Conservation (phyloP, 2,329 filamentous ascomycete species). For the Emmonsiellopsis sp. region DNA sequence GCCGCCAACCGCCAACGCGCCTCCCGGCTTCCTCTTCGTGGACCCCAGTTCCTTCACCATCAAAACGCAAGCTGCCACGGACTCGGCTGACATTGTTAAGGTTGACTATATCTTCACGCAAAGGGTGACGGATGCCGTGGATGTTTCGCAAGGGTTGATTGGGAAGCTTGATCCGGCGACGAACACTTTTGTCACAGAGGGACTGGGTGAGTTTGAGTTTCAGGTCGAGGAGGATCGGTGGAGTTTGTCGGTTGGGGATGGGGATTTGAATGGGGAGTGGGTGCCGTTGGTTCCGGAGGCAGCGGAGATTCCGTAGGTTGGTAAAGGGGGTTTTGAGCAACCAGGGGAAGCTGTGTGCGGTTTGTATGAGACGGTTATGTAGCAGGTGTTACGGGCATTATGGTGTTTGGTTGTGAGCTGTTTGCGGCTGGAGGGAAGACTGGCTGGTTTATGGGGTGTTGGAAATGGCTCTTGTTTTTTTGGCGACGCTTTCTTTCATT, state of each 20-base stretch:
- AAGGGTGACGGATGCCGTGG: constrained; percentile 5
- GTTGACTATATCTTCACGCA: constrained; percentile 12
- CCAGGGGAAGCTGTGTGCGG: no score
- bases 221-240: constrained; percentile 12
- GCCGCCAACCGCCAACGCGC: constrained; percentile 1
- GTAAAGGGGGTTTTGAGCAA: no score
- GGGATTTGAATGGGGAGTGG: constrained; percentile 12
- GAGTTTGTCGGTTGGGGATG: constrained; percentile 5
- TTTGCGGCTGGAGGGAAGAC: no score
- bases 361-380: no score
- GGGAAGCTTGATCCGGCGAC: constrained; percentile 10
- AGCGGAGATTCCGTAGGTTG: neutral
- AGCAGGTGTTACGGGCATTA: no score
- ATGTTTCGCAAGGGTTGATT: constrained; percentile 4
- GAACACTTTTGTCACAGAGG: constrained; percentile 6
- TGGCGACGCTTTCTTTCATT: no score
- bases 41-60: constrained; percentile 10
- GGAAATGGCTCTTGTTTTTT: no score
- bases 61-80: constrained; percentile 1
- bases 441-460: no score
- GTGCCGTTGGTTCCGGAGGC: neutral
- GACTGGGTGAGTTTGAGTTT: constrained; percentile 13
- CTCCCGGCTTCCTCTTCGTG: constrained; percentile 10
- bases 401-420: no score
- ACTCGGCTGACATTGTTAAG: constrained; percentile 6